phyloP scores from a whole-genome alignment of 768 basidiomycete genomes.

The Coprinopsis sp. region DNA sequence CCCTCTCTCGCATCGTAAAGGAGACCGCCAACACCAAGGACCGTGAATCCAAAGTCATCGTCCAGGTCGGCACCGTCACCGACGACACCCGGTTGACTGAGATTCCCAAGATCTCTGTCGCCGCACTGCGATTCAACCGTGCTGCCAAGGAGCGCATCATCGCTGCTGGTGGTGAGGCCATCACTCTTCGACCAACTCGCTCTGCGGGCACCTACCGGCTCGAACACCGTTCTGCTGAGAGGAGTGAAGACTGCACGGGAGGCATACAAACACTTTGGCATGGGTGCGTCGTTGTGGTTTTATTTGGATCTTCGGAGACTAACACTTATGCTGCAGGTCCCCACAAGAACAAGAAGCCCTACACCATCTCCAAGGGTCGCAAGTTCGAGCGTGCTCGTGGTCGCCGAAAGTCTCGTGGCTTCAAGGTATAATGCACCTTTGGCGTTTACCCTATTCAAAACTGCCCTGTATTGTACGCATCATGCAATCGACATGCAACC shows the following conservation, averaged over 20 bases:
- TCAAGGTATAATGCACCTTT: slow-evolving; percentile 71
- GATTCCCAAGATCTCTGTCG: slow-evolving; percentile 88
- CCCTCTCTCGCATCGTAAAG: slow-evolving; percentile 86
- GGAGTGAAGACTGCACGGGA: slow-evolving; percentile 93
- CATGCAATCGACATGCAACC: not conserved
- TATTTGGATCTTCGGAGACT: not conserved
- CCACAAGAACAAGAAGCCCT: slow-evolving; percentile 98
- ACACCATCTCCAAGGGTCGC: slow-evolving; percentile 93
- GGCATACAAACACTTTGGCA: slow-evolving; percentile 97
- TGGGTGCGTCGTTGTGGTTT: slow-evolving; percentile 45
- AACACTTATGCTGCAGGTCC: slow-evolving; percentile 44
- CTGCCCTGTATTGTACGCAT: not conserved
- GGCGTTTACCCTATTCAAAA: not conserved
- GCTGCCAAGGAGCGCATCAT: slow-evolving; percentile 92
- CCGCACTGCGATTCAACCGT: slow-evolving; percentile 92
- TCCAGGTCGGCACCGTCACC: slow-evolving; percentile 87
- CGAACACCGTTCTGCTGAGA: slow-evolving; percentile 90
- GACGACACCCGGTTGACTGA: slow-evolving; percentile 87
- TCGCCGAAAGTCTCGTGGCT: slow-evolving; percentile 96
- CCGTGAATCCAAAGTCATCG: slow-evolving; percentile 76
- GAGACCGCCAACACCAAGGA: slow-evolving; percentile 68
- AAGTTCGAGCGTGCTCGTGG: slow-evolving; percentile 99
- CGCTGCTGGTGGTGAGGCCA: slow-evolving; percentile 89
- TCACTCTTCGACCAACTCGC: slow-evolving; percentile 98
- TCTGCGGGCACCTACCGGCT: slow-evolving; percentile 86